A percentile compares a stretch with the other conserved stretches of the same genome.
phyloP scores from a whole-genome alignment of 2,329 filamentous ascomycete genomes.

The Aspergillus pseudotamarii region DNA sequence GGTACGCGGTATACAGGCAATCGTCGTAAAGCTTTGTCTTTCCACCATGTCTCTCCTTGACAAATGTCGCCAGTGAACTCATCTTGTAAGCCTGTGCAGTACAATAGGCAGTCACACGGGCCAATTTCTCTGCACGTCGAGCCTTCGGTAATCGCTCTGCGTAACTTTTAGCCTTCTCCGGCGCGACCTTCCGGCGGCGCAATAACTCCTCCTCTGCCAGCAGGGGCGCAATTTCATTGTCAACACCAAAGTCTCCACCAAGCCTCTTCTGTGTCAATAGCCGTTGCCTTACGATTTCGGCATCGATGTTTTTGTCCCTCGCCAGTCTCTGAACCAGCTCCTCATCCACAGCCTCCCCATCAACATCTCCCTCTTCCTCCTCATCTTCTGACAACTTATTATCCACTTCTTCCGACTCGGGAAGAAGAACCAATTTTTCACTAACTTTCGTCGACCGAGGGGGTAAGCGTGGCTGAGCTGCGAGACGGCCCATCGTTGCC shows the following conservation, averaged over 20 bases:
- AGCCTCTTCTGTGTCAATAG: conserved; percentile 36
- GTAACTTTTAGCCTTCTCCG: conserved; percentile 78
- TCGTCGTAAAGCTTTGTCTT: conserved; percentile 98
- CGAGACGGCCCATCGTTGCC: conserved; percentile 59
- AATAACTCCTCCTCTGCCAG: conserved; percentile 62
- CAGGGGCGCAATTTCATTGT: conserved; percentile 54
- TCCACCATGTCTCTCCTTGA: conserved; percentile 83
- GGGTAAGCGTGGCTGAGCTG: conserved; percentile 66
- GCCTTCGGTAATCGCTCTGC: conserved; percentile 90
- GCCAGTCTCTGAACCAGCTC: conserved; percentile 39
- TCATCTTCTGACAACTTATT: conserved; percentile 26
- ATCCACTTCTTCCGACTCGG: conserved; percentile 63
- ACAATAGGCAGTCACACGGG: conserved; percentile 92
- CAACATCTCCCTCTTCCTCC: conserved; percentile 26
- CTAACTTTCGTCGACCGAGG: conserved; percentile 90
- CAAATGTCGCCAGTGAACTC: conserved; percentile 82
- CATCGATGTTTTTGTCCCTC: conserved; percentile 36
- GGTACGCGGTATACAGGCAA: conserved; percentile 94
- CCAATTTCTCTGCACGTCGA: conserved; percentile 81
- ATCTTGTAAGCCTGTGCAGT: conserved; percentile 93
- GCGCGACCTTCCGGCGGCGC: conserved; percentile 53
- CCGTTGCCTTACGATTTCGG: conserved; percentile 36
- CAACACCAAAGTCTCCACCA: conserved; percentile 59
- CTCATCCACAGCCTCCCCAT: conserved; percentile 35
- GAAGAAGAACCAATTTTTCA: conserved; percentile 93